A percentile compares a stretch with the other conserved stretches of the same genome.
Evolutionary conservation across 345 rosid genomes (phyloP).

Genomic region (Ailanthus altissimus): DNA sequence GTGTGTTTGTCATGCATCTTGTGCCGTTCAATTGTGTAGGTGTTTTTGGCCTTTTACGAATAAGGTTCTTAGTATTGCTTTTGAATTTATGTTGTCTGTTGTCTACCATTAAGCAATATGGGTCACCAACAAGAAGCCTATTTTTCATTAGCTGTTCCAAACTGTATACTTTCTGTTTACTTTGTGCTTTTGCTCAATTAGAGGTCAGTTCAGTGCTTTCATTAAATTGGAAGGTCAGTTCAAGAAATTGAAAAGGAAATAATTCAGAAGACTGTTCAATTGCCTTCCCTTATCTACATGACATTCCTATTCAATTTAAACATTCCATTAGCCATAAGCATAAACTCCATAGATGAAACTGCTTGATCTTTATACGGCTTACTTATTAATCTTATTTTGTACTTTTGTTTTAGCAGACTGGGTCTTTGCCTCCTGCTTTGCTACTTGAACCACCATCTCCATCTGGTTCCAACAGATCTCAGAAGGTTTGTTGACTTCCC

Average conservation of each 20-base stretch:
- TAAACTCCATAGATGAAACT: not conserved
- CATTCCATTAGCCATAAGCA: not conserved
- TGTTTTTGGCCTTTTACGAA: not conserved
- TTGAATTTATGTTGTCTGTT: not conserved
- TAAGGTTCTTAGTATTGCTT: not conserved
- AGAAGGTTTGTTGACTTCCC: slow-evolving; percentile 45
- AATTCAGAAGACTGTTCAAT: not conserved
- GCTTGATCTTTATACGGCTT: slow-evolving; percentile 7
- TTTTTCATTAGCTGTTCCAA: not conserved
- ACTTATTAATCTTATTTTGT: not conserved
- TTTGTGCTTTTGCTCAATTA: not conserved
- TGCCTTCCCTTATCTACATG: slow-evolving; percentile 1
- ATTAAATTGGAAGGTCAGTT: not conserved
- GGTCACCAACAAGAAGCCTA: not conserved
- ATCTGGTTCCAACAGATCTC: slow-evolving; percentile 41
- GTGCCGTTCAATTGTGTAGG: not conserved
- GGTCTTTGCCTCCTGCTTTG: slow-evolving; percentile 49
- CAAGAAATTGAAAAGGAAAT: not conserved
- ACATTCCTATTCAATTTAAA: not conserved
- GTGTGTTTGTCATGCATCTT: not conserved
- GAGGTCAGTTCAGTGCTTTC: slow-evolving; percentile 1
- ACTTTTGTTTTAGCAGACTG: slow-evolving; percentile 39
- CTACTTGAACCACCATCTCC: slow-evolving; percentile 42
- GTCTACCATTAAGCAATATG: not conserved
- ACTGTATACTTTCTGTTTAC: not conserved